Percentiles rank a stretch among this genome's conserved stretches.
phyloP scores from a whole-genome alignment of 2,329 filamentous ascomycete genomes.

The Ophiosphaerella korrae region DNA sequence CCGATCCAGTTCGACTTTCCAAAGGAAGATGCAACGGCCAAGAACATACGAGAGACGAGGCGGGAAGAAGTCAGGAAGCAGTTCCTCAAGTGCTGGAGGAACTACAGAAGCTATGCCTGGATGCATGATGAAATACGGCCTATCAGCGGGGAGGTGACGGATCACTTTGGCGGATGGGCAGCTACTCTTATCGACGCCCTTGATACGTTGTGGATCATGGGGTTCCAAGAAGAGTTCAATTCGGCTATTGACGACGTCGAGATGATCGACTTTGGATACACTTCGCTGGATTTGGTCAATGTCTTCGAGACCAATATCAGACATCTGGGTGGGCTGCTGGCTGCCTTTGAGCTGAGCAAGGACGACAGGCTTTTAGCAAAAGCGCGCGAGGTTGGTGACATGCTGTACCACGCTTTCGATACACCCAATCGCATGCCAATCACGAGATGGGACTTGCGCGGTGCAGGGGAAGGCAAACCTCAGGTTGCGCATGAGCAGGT shows the following conservation, averaged over 20 bases:
- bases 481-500: slow-evolving; percentile 50
- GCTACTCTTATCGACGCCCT: slow-evolving; percentile 54
- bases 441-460: slow-evolving; percentile 52
- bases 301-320: slow-evolving; percentile 66
- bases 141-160: slow-evolving; percentile 46
- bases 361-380: slow-evolving; percentile 76
- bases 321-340: slow-evolving; percentile 83
- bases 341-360: slow-evolving; percentile 84
- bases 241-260: slow-evolving; percentile 52
- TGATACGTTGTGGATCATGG: slow-evolving; percentile 57
- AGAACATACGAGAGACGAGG: slow-evolving; percentile 42
- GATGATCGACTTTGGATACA: slow-evolving; percentile 51
- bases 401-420: slow-evolving; percentile 83
- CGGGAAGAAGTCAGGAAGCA: slow-evolving; percentile 48
- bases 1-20: slow-evolving; percentile 50
- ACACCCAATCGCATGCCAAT: slow-evolving; percentile 91
- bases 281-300: slow-evolving; percentile 49
- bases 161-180: slow-evolving; percentile 56
- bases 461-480: slow-evolving; percentile 42
- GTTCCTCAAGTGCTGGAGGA: slow-evolving; percentile 52
- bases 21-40: slow-evolving; percentile 36
- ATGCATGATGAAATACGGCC: slow-evolving; percentile 56
- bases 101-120: slow-evolving; percentile 54
- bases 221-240: slow-evolving; percentile 53
- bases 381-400: slow-evolving; percentile 77